Conservation (phyloP, 352 stramenopile species). For the Phytophthora litchii region DNA sequence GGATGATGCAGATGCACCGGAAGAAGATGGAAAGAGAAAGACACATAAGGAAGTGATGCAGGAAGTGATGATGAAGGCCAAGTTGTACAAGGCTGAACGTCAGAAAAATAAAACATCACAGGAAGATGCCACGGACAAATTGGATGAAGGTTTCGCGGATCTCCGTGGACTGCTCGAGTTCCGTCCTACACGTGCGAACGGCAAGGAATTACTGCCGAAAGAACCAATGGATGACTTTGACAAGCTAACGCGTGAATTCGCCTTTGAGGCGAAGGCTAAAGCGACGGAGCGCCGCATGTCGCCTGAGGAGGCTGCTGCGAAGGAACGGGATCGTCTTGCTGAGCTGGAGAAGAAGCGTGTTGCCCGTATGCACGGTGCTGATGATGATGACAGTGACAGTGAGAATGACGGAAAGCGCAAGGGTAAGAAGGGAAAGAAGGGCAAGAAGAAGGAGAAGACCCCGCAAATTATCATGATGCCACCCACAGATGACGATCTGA, state of each 20-base stretch:
- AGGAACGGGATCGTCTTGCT: slow-evolving; percentile 91
- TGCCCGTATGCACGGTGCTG: slow-evolving; percentile 94
- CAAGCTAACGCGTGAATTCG: slow-evolving; percentile 76
- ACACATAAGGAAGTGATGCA: slow-evolving; percentile 91
- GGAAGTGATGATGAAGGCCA: slow-evolving; percentile 92
- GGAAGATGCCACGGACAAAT: slow-evolving; percentile 74
- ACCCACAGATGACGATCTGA: slow-evolving; percentile 90
- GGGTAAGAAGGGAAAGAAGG: slow-evolving; percentile 53
- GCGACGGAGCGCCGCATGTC: slow-evolving; percentile 95
- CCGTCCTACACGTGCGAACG: slow-evolving; percentile 72
- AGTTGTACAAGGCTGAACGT: slow-evolving; percentile 89
- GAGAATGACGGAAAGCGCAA: slow-evolving; percentile 52
- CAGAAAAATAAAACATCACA: slow-evolving; percentile 88
- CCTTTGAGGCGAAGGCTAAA: slow-evolving; percentile 93
- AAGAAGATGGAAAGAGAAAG: slow-evolving; percentile 62
- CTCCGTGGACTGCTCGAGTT: slow-evolving; percentile 77
- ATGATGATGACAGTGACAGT: slow-evolving; percentile 70
- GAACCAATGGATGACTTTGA: slow-evolving; percentile 88
- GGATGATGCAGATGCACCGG: slow-evolving; percentile 21
- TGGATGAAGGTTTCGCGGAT: slow-evolving; percentile 78
- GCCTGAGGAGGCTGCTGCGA: slow-evolving; percentile 93
- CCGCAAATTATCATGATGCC: slow-evolving; percentile 77
- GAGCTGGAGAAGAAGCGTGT: slow-evolving; percentile 94
- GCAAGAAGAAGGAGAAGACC: slow-evolving; percentile 50
- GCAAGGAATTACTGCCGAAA: slow-evolving; percentile 66